Evolutionary conservation across 1,284 basidiomycete genomes (phyloP).

Genomic region (Apiotrichum siamense): DNA sequence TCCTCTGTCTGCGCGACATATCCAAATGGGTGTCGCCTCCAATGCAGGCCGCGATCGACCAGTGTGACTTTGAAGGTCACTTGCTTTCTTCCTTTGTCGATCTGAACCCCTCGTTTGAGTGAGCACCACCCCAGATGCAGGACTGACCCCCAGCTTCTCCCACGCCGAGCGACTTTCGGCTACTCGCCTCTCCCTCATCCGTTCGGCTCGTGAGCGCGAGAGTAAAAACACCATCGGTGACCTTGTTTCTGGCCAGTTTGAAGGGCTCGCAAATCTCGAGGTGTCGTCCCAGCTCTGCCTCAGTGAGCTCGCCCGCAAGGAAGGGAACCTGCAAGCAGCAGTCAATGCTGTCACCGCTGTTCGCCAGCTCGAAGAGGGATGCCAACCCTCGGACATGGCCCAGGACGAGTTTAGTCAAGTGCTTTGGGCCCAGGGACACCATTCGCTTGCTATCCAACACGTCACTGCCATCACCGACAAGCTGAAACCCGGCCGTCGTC

Average conservation of each 20-base stretch:
- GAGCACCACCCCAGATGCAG: constrained; percentile 33
- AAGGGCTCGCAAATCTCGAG: constrained; percentile 59
- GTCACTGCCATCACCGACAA: constrained; percentile 39
- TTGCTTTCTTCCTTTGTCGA: constrained; percentile 51
- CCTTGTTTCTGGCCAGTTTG: constrained; percentile 56
- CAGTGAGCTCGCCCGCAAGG: constrained; percentile 66
- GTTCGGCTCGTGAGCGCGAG: constrained; percentile 61
- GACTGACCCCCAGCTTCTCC: constrained; percentile 56
- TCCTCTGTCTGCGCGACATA: constrained; percentile 74
- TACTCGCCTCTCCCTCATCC: constrained; percentile 75
- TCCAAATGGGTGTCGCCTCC: constrained; percentile 30
- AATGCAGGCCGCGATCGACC: constrained; percentile 22
- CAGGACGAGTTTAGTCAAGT: constrained; percentile 74
- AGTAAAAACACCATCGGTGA: constrained; percentile 56
- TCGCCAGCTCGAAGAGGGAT: constrained; percentile 55
- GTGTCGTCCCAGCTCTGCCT: constrained; percentile 64
- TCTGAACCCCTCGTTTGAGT: constrained; percentile 62
- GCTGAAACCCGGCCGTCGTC: not conserved
- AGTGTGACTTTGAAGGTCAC: constrained; percentile 42
- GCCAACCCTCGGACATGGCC: constrained; percentile 48
- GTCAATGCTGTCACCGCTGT: constrained; percentile 78
- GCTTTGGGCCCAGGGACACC: constrained; percentile 81
- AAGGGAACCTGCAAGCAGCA: constrained; percentile 69
- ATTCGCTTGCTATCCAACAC: constrained; percentile 72
- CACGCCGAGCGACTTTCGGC: constrained; percentile 72